Evolutionary conservation across 306 rosid species (phyloP), one percentile per base, ranked within the genome.

Genomic region (Cyamopsis tetragonoloba): DNA sequence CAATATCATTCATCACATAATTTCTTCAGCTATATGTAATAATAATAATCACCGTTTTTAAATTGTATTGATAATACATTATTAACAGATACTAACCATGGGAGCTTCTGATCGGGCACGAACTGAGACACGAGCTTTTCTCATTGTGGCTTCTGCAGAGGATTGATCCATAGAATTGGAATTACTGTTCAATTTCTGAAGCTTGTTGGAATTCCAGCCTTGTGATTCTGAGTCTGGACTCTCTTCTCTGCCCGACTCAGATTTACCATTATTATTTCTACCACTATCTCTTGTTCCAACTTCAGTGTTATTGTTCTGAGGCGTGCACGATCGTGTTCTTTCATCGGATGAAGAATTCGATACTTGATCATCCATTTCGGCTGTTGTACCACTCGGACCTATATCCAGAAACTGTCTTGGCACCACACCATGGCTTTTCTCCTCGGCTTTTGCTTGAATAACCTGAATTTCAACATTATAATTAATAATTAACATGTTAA

Each of bases 91-190:
- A 43, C 66, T 0, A 64, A 91, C 99, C 97, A 95, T 95, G 53
- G 97, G 83, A 41, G 99, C 97, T 85, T 90, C 97, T 17, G 97
- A 95, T 53, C 99, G 78, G 1, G 99, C 97, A 6, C 99, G 92
- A 61, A 95, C 99, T 0, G 97, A 90, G 63, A 95, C 99, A 0
- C 99, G 99, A 14, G 95, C 99, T 75, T 95, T 95, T 62, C 97
- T 83, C 97, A 95, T 90, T 58, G 96, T 88, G 71, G 97, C 95
- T 72, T 95, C 89, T 1, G 91, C 9, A 19, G 89, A 43, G 32
- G 84, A 72, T 62, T 81, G 92, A 37, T 93, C 97, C 4, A 81
- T 18, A 0, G 75, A 60, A 68, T 68, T 86, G 3, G 76, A 14
- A 17, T 41, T 30, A 3, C 81, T 60, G 50, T 68, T 80, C 23